phyloP scores from a whole-genome alignment of 2,329 filamentous ascomycete genomes.

The Macrophomina phaseolina region DNA sequence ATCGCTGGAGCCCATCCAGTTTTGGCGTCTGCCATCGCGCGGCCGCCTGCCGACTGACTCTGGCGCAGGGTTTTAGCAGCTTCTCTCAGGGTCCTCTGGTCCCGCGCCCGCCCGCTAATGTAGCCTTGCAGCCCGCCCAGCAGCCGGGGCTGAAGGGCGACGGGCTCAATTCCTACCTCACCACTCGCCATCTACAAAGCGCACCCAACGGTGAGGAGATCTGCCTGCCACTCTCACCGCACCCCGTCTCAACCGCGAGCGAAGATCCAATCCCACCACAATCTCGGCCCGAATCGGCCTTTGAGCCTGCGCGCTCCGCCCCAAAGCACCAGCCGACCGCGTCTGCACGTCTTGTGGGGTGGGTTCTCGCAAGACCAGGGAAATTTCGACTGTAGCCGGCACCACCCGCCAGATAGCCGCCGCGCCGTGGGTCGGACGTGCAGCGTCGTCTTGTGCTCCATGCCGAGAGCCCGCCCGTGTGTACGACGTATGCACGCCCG shows the following conservation, averaged over 20 bases:
- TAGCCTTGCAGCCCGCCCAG: conserved; percentile 14
- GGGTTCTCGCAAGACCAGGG: conserved; percentile 10
- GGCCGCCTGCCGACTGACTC: not conserved
- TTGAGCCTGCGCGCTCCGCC: conserved; percentile 9
- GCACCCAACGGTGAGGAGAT: conserved; percentile 19
- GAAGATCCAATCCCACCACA: conserved; percentile 26
- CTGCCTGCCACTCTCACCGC: conserved; percentile 26
- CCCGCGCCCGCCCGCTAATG: conserved; percentile 14
- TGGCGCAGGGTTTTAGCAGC: conserved; percentile 1
- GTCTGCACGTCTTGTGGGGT: conserved; percentile 10
- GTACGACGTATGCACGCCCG: not conserved
- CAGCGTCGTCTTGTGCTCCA: conserved; percentile 2
- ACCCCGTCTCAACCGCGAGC: conserved; percentile 24
- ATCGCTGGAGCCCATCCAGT: conserved; percentile 7
- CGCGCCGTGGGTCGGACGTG: conserved; percentile 9
- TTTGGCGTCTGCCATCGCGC: conserved; percentile 3
- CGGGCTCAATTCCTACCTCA: conserved; percentile 22
- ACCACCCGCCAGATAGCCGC: conserved; percentile 22
- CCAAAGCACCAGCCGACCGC: conserved; percentile 16
- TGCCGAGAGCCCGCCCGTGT: not conserved
- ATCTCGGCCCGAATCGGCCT: conserved; percentile 27
- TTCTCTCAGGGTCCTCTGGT: not conserved
- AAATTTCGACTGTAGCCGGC: conserved; percentile 19
- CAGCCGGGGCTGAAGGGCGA: not conserved
- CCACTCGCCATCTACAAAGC: not conserved